Evolutionary conservation across 164 flowering plant species (phyloP), one percentile per base, ranked within the genome.

Genomic region (Vitis labrusca): DNA sequence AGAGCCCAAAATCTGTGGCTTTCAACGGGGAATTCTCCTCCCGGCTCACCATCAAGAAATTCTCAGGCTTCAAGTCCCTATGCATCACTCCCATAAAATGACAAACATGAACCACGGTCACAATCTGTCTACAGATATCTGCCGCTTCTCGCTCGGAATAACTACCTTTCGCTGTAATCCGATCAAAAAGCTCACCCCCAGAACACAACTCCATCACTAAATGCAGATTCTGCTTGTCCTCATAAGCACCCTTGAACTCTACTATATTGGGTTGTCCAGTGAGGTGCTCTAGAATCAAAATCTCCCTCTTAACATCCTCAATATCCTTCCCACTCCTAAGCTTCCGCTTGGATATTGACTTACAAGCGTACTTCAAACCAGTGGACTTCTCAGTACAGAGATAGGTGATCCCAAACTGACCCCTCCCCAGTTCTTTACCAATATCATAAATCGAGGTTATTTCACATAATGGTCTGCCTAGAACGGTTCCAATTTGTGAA

Each of bases 31-130:
- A 78, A 69, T 81, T 55, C 30, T 89, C 92, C 0, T 81, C 87
- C 32, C 60, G 68, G 48, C 80, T 86, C 8, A 66, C 83, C 62
- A 91, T 29, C 91, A 93, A 77, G 85, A 93, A 91, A 75, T 93
- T 93, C 80, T 93, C 98, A 5, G 98, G 98, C 86, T 93, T 93
- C 80, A 93, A 82, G 69, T 91, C 97, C 58, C 98, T 84, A 64
- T 91, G 98, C 78, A 93, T 85, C 27, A 93, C 98, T 11, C 98
- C 98, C 98, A 93, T 93, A 70, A 90, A 91, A 71, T 93, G 98
- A 66, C 97, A 94, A 3, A 72, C 92, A 79, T 94, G 90, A 59
- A 94, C 96, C 72, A 94, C 97, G 75, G 87, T 92, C 72, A 91
- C 90, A 72, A 94, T 79, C 78, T 91, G 92, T 65, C 94, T 73